Conservation (phyloP, 768 basidiomycete genomes). For the Trametes cingulata region DNA sequence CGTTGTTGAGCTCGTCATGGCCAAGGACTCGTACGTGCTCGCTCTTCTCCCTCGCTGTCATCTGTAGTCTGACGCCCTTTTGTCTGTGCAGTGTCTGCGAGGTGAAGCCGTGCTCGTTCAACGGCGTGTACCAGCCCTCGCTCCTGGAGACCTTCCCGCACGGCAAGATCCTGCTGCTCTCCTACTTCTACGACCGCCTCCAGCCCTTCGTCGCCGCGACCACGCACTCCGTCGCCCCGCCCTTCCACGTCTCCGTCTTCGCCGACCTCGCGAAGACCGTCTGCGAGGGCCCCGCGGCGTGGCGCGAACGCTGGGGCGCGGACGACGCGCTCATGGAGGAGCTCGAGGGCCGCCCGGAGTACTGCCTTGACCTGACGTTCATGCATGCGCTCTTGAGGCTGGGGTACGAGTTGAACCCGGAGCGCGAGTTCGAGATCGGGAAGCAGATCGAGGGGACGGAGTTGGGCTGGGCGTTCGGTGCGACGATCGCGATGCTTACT, state of each 20-base stretch:
- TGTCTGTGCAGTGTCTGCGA: conserved; percentile 66
- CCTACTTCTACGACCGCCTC: conserved; percentile 97
- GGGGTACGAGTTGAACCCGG: conserved; percentile 86
- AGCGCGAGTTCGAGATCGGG: conserved; percentile 70
- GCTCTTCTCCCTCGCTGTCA: not conserved
- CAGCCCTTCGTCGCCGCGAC: conserved; percentile 61
- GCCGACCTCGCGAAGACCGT: conserved; percentile 66
- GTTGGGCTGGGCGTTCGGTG: conserved; percentile 92
- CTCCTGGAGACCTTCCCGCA: conserved; percentile 83
- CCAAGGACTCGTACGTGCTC: conserved; percentile 83
- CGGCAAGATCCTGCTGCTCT: conserved; percentile 87
- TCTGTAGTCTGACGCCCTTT: not conserved
- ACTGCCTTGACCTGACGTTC: conserved; percentile 94
- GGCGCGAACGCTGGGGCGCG: conserved; percentile 52
- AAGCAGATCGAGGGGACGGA: conserved; percentile 90
- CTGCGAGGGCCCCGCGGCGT: conserved; percentile 66
- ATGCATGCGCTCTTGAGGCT: conserved; percentile 85
- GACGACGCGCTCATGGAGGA: conserved; percentile 59
- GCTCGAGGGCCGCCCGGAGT: conserved; percentile 83
- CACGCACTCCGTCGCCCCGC: conserved; percentile 25
- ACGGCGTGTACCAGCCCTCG: conserved; percentile 96
- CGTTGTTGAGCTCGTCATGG: conserved; percentile 85
- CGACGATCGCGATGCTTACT: conserved; percentile 69
- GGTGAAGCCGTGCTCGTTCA: conserved; percentile 93
- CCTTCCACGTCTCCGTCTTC: conserved; percentile 51